Evolutionary conservation across 371 early-diverging fungal genomes (phyloP), one percentile per base, ranked within the genome.

Genomic region (Mucor plumbeus): DNA sequence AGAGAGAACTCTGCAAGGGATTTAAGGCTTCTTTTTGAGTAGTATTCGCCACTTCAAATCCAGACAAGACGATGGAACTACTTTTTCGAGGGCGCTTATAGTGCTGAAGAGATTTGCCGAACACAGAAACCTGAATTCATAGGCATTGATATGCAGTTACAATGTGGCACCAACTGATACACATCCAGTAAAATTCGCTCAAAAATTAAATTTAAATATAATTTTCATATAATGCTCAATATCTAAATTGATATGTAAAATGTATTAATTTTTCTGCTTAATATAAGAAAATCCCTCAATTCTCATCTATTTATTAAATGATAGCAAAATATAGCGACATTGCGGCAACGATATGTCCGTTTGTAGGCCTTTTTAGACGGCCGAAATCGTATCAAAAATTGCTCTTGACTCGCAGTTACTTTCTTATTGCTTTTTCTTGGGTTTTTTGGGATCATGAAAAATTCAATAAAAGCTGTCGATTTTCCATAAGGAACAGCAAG

Each of bases 1-100:
- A 65, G 58, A 65, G 66, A 60, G 50, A 47, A 54, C 36, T 39
- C 54, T 54, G 14, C 26, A 47, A 47, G 54, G 54, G 54, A 26
- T 54, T 54, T 54, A 26, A 7, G 54, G 33, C 33, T 54, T 33
- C 54, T 33, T 54, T 54, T 54, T 54, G 54, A 54, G 54, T 54
- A 54, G 14, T 54, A 54, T 54, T 19, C 54, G 33, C 33, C 33
- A 26, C 21, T 69, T 14, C 47, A 70, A 39, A 26, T 65, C 61
- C 47, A 19, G 47, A 47, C 47, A 47, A 47, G 47, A 17, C 47
- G 19, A 47, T 19, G 47, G 47, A 9, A 17, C n/a, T 47, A 47
- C 47, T 47, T 8, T 47, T 47, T 9, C 17, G 9, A 47, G 47
- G 47, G 47, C 47, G 47, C 47, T 47, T 19, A 17, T 47, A 47